Conservation (phyloP, 129 eudicot species). For the Pseudognaphalium luteoalbum region DNA sequence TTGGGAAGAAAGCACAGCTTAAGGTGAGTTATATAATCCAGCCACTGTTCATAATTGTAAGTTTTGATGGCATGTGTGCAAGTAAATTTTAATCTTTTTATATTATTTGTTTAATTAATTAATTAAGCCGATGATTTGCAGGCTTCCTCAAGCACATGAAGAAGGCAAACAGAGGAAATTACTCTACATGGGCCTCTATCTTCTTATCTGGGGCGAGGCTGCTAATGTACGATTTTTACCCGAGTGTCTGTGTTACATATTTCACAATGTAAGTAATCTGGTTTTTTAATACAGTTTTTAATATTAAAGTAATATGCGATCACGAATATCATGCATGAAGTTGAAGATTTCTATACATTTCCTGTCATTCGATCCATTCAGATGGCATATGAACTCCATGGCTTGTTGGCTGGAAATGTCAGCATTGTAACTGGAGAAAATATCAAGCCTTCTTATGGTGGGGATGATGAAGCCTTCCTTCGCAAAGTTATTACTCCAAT, state of each 20-base stretch:
- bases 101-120: slow-evolving; percentile 14
- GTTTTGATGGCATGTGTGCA: slow-evolving; percentile 22
- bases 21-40: slow-evolving; percentile 48
- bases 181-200: slow-evolving; percentile 95
- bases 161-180: slow-evolving; percentile 87
- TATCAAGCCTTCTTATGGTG: slow-evolving; percentile 98
- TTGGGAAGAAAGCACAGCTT: slow-evolving; percentile 93
- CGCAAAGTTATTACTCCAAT: slow-evolving; percentile 91
- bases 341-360: slow-evolving; percentile 12
- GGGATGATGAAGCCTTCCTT: slow-evolving; percentile 95
- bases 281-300: slow-evolving; percentile 8
- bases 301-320: slow-evolving; percentile 11
- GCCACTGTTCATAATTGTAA: slow-evolving; percentile 16
- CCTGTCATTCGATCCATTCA: slow-evolving; percentile 33
- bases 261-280: slow-evolving; percentile 79
- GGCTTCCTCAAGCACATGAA: slow-evolving; percentile 80
- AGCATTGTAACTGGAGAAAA: slow-evolving; percentile 99
- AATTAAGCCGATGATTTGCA: slow-evolving; percentile 28
- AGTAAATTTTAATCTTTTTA: slow-evolving; percentile 9
- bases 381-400: slow-evolving; percentile 99
- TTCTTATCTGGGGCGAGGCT: slow-evolving; percentile 99
- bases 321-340: neutral
- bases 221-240: slow-evolving; percentile 97
- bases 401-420: slow-evolving; percentile 97
- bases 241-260: slow-evolving; percentile 95